Base-by-base conservation (phyloP, 1,284 basidiomycete genomes). In the Rhodotorula sp. region DNA sequence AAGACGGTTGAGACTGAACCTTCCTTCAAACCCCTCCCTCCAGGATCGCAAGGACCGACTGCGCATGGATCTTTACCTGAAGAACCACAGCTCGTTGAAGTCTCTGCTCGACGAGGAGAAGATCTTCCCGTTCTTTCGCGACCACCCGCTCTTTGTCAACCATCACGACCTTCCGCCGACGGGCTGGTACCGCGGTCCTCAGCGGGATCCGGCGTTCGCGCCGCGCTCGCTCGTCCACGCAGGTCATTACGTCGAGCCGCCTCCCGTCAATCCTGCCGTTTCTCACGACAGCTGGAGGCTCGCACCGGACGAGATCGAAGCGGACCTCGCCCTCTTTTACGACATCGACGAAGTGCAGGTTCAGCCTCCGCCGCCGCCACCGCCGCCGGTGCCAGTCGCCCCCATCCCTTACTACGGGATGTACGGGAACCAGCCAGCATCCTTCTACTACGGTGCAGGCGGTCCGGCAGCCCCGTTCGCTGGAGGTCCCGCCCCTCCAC, bases 91-190 rank as follows among this genome's bases (percentile, higher is more conserved):
- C n/a, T 56, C 60, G 47, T 66, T 74, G 31, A 68, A 69, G 62
- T 31, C 63, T 16, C 58, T 74, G 23, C 34, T 71, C 6, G 58
- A 65, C 58, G 72, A 74, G 62, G 72, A 74, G 60, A 66, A 67
- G 43, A 16, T 59, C 5, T 71, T 51, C 43, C 72, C 72, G 3
- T 74, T 69, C 67, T 68, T 74, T 26, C 69, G 72, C 54, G 70
- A 74, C 43, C 72, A 74, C 29, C 69, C 72, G 16, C 67, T 74
- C 23, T 65, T 74, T 58, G 23, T 59, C 64, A 69, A 71, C 62
- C n/a, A 43, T 6, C 68, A 67, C 67, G 67, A 64, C 62, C 64
- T 71, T 10, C 72, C 72, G 20, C 72, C 69, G 0, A 62, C 65
- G 5, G 64, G 67, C 7, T 69, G 58, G 62, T 74, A 58, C 48